Base-by-base conservation (phyloP, 208 protist species). In the Vickermania ingenoplastis region DNA sequence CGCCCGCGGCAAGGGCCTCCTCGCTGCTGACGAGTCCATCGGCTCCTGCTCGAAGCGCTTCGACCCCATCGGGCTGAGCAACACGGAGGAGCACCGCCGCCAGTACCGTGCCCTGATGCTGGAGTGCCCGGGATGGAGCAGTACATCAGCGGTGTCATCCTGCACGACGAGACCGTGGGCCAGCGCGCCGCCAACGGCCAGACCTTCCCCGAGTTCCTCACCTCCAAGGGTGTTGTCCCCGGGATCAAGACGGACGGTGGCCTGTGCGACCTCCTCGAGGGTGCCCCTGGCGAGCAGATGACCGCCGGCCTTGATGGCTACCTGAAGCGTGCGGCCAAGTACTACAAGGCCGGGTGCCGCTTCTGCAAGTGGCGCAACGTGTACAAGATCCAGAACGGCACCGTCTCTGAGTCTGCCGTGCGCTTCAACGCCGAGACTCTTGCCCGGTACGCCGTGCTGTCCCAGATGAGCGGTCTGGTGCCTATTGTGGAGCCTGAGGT, bases 401-500 rank as follows among this genome's bases (percentile, higher is more conserved):
- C 58, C 31, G 95, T 97, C 26, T 96, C 92, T 0, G 77, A 97
- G 65, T 60, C 84, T 31, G 59, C 88, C 24, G 89, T 99, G 26
- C 60, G 68, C 24, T 87, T 97, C 74, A 98, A 98, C 76, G 91
- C 95, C 5, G 69, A 94, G 45, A 91, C 79, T 13, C 82, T 98
- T 30, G 97, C 97, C 28, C 83, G 95, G 41, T 98, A 98, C 62
- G 97, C 94, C 30, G 63, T 86, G 25, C 97, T 99, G 36, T 98
- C 86, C 48, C 97, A 98, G 83, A 70, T 81, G 59, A 87, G 88
- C 70, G 97, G 97, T 59, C 79, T 99, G 13, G 96, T 98, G 45
- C 97, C 97, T 36, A 99, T 99, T 67, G 94, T 99, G 56, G 97
- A 98, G 79, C 97, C 97, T 22, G 96, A 99, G 74, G 81, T 96